Base-by-base conservation (phyloP, 176 grass and related monocot species). In the Oryza glaberrima region DNA sequence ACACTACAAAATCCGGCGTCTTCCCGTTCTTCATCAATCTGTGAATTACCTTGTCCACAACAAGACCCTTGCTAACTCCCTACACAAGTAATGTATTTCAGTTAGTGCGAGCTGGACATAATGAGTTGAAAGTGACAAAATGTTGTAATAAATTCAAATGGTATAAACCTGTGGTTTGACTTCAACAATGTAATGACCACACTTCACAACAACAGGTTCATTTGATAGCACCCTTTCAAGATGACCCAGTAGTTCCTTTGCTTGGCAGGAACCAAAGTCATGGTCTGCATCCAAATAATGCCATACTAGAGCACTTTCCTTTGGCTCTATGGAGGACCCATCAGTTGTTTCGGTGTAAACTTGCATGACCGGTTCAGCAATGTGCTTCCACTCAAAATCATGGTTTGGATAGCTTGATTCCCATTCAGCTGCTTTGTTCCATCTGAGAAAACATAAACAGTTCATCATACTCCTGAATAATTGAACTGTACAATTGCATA, bases 301-400 rank as follows among this genome's bases (percentile, higher is more conserved):
- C 95, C 95, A 98, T 40, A 98, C 95, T 58, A 98, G 77, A 72
- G 89, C 92, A 2, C 80, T 98, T 92, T 98, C 95, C 69, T 98
- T 98, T 69, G 43, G 7, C 76, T 98, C 95, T 45, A 98, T 92
- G 77, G 71, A 91, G 56, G 95, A 95, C 32, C 95, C 95, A 90
- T 98, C 95, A 3, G 95, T 98, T 19, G 95, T 95, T 64, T 98
- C 95, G 0, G 80, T 93, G 79, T 95, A 98, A 52, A 98, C 82
- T 77, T 86, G 66, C 85, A 98, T 95, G 61, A 98, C 72, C 51
- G 95, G 95, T 84, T 98, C 89, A 22, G 91, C 92, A 77, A 98
- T 93, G 82, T 91, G 94, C 77, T 89, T 95, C 95, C 92, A 98
- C 83, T 92, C 91, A 15, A 68, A 73, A 23, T 83, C 72, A 15